Conservation (phyloP, 23 red algal species). For the Chondrus crispus region DNA sequence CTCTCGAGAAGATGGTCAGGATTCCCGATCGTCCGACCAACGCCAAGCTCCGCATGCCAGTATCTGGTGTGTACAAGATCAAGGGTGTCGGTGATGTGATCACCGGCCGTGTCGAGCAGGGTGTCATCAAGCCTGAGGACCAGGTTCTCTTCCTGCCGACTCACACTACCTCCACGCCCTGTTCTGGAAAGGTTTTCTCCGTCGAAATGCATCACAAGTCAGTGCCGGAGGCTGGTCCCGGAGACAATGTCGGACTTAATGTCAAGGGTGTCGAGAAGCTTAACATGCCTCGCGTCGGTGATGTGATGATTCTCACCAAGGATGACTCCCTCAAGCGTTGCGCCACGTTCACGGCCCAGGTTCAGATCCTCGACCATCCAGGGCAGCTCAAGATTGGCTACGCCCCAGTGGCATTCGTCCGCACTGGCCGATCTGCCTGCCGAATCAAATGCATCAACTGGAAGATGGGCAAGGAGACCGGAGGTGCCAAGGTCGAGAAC, state of each 20-base stretch:
- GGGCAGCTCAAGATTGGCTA: constrained; percentile 97
- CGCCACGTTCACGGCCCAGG: constrained; percentile 81
- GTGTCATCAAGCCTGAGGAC: constrained; percentile 91
- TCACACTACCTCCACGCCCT: constrained; percentile 70
- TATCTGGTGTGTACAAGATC: constrained; percentile 99
- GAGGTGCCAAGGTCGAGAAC: constrained; percentile 87
- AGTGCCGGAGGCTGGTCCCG: constrained; percentile 82
- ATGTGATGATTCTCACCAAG: constrained; percentile 81
- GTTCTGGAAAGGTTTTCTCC: constrained; percentile 82
- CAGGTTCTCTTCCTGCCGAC: constrained; percentile 90
- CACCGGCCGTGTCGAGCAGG: constrained; percentile 96
- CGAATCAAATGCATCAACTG: constrained; percentile 87
- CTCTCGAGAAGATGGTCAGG: constrained; percentile 73
- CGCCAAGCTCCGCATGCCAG: constrained; percentile 74
- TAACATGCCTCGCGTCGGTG: constrained; percentile 91
- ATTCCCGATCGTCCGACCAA: constrained; percentile 40
- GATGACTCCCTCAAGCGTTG: constrained; percentile 76
- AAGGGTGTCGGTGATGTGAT: constrained; percentile 97
- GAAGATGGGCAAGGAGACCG: constrained; percentile 94
- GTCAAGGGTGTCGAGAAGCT: constrained; percentile 91
- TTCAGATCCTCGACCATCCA: constrained; percentile 97
- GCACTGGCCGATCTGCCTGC: constrained; percentile 92
- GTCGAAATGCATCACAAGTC: constrained; percentile 99
- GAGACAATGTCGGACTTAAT: constrained; percentile 99
- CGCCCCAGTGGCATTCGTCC: constrained; percentile 87